Percentiles rank a stretch among this genome's conserved stretches.
phyloP scores from a whole-genome alignment of 192 early-diverging fungal genomes.

The Backusella australiensis region DNA sequence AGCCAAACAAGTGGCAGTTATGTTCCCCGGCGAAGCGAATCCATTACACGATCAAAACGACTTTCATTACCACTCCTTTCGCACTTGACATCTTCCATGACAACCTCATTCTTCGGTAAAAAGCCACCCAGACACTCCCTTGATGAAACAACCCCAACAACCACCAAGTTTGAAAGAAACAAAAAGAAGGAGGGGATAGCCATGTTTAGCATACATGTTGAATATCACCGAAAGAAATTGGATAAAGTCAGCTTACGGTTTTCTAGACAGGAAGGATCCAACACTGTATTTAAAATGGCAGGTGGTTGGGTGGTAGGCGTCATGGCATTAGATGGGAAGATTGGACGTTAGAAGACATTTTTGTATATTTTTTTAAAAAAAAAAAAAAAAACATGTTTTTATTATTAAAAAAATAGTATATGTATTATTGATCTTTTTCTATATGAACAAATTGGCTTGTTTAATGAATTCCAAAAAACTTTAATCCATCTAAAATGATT shows the following conservation, averaged over 20 bases:
- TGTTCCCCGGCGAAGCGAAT: background rate
- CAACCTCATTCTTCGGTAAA: constrained; percentile 10
- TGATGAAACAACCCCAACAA: background rate
- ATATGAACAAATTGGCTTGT: background rate
- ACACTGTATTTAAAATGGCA: constrained; percentile 18
- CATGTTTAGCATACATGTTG: constrained; percentile 18
- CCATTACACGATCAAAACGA: constrained; percentile 4
- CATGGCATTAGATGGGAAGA: constrained; percentile 4
- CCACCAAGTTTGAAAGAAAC: background rate
- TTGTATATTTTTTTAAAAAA: constrained; percentile 8
- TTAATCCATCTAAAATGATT: background rate
- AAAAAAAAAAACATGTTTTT: background rate
- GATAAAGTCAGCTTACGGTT: constrained; percentile 14
- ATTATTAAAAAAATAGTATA: background rate
- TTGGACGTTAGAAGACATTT: background rate
- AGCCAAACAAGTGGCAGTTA: constrained; percentile 4
- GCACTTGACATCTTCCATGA: constrained; percentile 18
- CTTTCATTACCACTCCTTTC: constrained; percentile 24
- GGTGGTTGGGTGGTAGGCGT: constrained; percentile 12
- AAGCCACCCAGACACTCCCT: background rate
- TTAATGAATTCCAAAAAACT: background rate
- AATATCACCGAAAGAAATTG: background rate
- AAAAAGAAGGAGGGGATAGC: constrained; percentile 19
- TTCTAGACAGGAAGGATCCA: constrained; percentile 19
- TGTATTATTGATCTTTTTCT: background rate